phyloP scores from a whole-genome alignment of 2,329 filamentous ascomycete genomes.

The Alternaria arborescens region DNA sequence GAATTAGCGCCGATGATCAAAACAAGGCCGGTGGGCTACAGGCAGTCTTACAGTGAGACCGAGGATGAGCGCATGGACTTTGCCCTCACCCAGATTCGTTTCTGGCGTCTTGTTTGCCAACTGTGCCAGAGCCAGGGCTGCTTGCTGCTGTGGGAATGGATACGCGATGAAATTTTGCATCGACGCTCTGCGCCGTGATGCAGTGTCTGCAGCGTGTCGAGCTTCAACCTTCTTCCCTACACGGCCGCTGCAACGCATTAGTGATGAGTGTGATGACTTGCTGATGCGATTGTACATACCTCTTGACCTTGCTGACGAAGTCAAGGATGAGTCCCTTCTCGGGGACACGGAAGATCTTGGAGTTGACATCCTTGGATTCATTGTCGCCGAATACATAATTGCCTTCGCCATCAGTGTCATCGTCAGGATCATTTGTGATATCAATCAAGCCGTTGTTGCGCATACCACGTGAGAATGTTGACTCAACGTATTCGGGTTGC shows the following conservation, averaged over 20 bases:
- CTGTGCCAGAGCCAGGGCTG: conserved; percentile 69
- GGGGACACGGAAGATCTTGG: conserved; percentile 55
- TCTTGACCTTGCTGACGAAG: conserved; percentile 70
- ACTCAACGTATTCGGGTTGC: conserved; percentile 58
- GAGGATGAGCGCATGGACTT: conserved; percentile 62
- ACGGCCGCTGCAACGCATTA: conserved; percentile 35
- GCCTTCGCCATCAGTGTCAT: conserved; percentile 52
- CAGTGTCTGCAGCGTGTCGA: conserved; percentile 20
- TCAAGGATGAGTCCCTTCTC: conserved; percentile 59
- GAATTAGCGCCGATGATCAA: conserved; percentile 47
- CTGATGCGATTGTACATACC: conserved; percentile 34
- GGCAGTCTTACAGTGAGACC: conserved; percentile 68
- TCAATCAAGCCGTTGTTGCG: conserved; percentile 60
- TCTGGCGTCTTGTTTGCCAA: conserved; percentile 62
- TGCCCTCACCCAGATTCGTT: conserved; percentile 58
- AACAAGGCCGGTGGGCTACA: conserved; percentile 38
- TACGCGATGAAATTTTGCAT: conserved; percentile 42
- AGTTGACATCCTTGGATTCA: conserved; percentile 50
- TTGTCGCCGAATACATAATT: conserved; percentile 55
- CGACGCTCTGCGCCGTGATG: conserved; percentile 34
- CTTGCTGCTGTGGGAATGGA: conserved; percentile 68
- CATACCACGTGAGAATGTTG: conserved; percentile 67
- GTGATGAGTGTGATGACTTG: conserved; percentile 11
- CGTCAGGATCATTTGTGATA: conserved; percentile 54
- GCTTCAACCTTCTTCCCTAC: conserved; percentile 30